Base-by-base conservation (phyloP, 345 rosid genomes). In the Jatropha curcas region DNA sequence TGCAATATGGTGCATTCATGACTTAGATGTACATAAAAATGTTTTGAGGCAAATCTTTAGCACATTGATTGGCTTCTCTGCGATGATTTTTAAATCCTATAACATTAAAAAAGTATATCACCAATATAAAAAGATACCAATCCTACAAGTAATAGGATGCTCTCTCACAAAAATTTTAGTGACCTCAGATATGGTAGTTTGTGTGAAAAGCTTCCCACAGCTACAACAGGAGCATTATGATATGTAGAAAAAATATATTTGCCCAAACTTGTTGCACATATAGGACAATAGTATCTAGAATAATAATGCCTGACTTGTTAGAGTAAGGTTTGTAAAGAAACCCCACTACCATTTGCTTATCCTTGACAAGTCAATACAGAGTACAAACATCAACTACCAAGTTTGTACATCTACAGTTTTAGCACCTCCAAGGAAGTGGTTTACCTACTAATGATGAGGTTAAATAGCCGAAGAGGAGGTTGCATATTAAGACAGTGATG, bases 1-100 rank as follows among this genome's bases (percentile, higher is more conserved):
- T n/a, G 27, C 57, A 65, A 65, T 46, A 65, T 65, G 56, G 20
- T 65, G 56, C 37, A 30, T 20, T 67, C 31, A 7, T 27, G 52
- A 65, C 45, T 24, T 46, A 65, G 56, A 10, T 7, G 20, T 17
- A 61, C 65, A 45, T 45, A 45, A 65, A 17, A 25, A 28, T 45
- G 35, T 16, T 27, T n/a, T 45, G n/a, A 28, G 31, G 28, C 27
- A 50, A 65, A 39, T 41, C 39, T 43, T 64, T 22, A 64, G 31
- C 16, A 14, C 34, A 27, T 43, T 39, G 11, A 37, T n/a, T 62
- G 67, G 67, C 30, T 37, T 37, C 67, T 62, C n/a, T 22, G 22
- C 64, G 33, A 31, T 8, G 31, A 17, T 16, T 16, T 6, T 64
- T 24, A 41, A 41, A 61, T 46, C 52, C 30, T 16, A 17, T 41